A percentile compares a stretch with the other conserved stretches of the same genome.
Evolutionary conservation across 176 grass and related monocot species (phyloP).

Genomic region (Themeda triandra): DNA sequence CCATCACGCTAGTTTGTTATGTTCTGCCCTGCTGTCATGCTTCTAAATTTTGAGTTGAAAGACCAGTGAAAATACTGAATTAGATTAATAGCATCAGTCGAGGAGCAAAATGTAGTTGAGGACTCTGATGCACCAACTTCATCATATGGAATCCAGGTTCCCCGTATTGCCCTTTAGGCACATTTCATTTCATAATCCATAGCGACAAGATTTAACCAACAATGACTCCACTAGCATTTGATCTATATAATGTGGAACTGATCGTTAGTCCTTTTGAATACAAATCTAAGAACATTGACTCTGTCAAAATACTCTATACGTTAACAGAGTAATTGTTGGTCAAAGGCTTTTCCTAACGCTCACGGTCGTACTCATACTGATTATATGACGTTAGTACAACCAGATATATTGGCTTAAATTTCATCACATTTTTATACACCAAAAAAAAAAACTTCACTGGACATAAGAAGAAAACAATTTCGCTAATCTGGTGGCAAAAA

Average conservation of each 20-base stretch:
- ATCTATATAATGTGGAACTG: not conserved
- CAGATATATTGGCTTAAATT: not conserved
- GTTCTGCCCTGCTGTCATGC: too few relatives aligned
- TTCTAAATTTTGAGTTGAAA: too few relatives aligned
- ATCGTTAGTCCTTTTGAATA: not conserved
- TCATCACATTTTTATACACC: not conserved
- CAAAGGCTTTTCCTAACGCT: not conserved
- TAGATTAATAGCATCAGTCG: too few relatives aligned
- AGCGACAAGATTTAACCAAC: too few relatives aligned
- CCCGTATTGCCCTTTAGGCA: too few relatives aligned
- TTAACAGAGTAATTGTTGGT: not conserved
- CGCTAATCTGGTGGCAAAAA: not conserved
- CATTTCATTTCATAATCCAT: too few relatives aligned
- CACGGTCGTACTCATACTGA: not conserved
- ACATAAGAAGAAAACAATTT: not conserved
- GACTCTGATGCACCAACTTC: too few relatives aligned
- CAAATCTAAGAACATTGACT: not conserved
- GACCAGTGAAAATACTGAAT: too few relatives aligned
- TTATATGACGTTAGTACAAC: not conserved
- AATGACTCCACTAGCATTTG: not conserved
- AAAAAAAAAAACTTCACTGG: not conserved
- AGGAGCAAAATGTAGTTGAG: too few relatives aligned
- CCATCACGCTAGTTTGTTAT: too few relatives aligned
- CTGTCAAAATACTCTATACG: not conserved
- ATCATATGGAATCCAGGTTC: too few relatives aligned